Base-by-base conservation (phyloP, 495 filamentous ascomycete genomes). In the Penicillium robsamsonii region DNA sequence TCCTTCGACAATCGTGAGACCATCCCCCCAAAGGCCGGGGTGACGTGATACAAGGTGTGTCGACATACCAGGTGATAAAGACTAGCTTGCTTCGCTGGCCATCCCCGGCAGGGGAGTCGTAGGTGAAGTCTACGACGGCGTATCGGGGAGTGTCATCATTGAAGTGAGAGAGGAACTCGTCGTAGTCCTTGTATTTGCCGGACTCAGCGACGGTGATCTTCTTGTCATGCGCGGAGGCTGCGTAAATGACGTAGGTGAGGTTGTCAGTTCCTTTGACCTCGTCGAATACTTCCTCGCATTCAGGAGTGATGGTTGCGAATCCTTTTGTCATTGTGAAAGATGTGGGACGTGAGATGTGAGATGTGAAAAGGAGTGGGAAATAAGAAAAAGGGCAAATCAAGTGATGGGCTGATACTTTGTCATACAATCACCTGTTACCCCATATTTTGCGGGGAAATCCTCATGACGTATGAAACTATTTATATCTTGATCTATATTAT, bases 41-140 rank as follows among this genome's bases (percentile, higher is more conserved):
- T 27, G 3, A 20, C 6, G 24, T 27, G 12, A 20, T 27, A n/a
- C 17, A 17, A 18, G 27, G n/a, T 25, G 7, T 44, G 17, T 24
- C 31, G 17, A 55, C 63, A 24, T 60, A 65, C 63, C 63, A 65
- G 10, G 63, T 65, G 35, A 65, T 63, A 33, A 65, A 62, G 12
- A 55, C 63, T 15, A 65, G 41, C 38, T 65, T 65, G 46, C 51
- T 50, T 55, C 63, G 48, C 46, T 53, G 48, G 6, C 45, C 53
- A 42, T 57, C 57, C 18, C 56, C 63, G 13, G 53, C 44, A 0
- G 62, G 62, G 20, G 53, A 59, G 11, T 57, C 53, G 42, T 65
- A 65, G 9, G 44, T 37, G 35, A 65, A 55, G 13, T 65, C 47
- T 7, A 60, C 38, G n/a, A 65, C 60, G 8, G 60, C 56, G 18